A percentile compares a stretch with the other conserved stretches of the same genome.
These are phyloP conservation scores for Parsonsia alboflavescens DNA, from an alignment of 257 asterid species.

Conservation along the genomic window DNA sequence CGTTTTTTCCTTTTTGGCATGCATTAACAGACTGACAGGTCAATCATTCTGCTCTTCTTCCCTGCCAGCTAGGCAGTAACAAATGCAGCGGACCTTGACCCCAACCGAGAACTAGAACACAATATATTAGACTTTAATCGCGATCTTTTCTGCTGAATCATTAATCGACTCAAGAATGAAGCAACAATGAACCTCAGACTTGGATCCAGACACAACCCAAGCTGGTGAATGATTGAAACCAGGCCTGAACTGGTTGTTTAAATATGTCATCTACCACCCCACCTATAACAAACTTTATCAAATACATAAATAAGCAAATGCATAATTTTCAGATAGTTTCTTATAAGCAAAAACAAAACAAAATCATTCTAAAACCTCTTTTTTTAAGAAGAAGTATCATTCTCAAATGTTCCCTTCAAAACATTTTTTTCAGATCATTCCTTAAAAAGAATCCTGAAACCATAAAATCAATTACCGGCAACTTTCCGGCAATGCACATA, in stretches of 20 bases:
- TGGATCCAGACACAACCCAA: background rate
- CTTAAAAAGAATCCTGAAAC: background rate
- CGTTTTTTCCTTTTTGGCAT: background rate
- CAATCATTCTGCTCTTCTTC: background rate
- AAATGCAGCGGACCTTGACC: background rate
- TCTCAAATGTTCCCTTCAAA: no score
- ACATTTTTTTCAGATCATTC: background rate
- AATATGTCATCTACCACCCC: background rate
- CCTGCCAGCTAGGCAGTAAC: background rate
- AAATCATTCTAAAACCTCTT: background rate
- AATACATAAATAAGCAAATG: background rate
- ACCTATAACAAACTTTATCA: background rate
- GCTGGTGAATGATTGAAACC: background rate
- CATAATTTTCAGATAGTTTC: background rate
- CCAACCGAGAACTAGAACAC: background rate
- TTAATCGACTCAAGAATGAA: background rate
- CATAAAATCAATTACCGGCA: slow-evolving; percentile 53
- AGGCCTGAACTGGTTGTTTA: background rate
- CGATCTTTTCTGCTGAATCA: background rate
- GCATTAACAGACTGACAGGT: background rate
- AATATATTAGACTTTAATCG: background rate
- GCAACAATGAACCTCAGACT: background rate
- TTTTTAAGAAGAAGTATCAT: background rate
- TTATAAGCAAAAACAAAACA: background rate
- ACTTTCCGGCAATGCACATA: slow-evolving; percentile 71